phyloP scores from a whole-genome alignment of 371 early-diverging fungal species.

The Haplosporangium sp. region DNA sequence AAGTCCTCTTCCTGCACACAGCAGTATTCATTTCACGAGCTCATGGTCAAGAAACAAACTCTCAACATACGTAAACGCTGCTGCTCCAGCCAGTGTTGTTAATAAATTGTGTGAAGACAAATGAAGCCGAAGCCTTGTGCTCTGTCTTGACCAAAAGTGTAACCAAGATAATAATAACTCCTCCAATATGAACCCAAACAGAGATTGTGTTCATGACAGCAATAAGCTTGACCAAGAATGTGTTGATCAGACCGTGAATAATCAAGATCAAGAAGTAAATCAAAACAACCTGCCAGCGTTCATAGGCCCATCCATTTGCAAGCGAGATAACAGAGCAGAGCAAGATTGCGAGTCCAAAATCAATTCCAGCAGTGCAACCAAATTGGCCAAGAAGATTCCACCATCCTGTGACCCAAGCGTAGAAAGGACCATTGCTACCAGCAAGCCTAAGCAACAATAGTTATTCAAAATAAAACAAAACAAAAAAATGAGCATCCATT shows the following conservation, averaged over 20 bases:
- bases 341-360: slow-evolving; percentile 66
- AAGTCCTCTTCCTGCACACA: background rate
- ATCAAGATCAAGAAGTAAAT: slow-evolving; percentile 66
- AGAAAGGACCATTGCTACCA: slow-evolving; percentile 43
- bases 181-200: slow-evolving; percentile 70
- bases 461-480: no score
- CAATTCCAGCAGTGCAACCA: slow-evolving; percentile 62
- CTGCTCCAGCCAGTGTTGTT: slow-evolving; percentile 61
- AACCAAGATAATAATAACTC: slow-evolving; percentile 65
- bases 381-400: slow-evolving; percentile 56
- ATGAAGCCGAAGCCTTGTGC: slow-evolving; percentile 58
- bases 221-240: slow-evolving; percentile 62
- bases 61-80: slow-evolving; percentile 58
- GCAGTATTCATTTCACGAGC: background rate
- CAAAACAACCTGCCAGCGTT: slow-evolving; percentile 58
- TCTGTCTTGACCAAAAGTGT: slow-evolving; percentile 59
- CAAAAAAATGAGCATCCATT: no score
- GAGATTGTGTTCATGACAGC: slow-evolving; percentile 62
- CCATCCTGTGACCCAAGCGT: slow-evolving; percentile 56
- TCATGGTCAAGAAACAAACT: background rate
- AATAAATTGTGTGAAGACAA: slow-evolving; percentile 60
- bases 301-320: slow-evolving; percentile 58
- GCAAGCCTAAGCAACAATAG: slow-evolving; percentile 22
- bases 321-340: slow-evolving; percentile 62
- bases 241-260: slow-evolving; percentile 68